Percentiles rank a stretch among this genome's conserved stretches.
Conservation (phyloP, 2,329 filamentous ascomycete species). For the Onygenales sp. region DNA sequence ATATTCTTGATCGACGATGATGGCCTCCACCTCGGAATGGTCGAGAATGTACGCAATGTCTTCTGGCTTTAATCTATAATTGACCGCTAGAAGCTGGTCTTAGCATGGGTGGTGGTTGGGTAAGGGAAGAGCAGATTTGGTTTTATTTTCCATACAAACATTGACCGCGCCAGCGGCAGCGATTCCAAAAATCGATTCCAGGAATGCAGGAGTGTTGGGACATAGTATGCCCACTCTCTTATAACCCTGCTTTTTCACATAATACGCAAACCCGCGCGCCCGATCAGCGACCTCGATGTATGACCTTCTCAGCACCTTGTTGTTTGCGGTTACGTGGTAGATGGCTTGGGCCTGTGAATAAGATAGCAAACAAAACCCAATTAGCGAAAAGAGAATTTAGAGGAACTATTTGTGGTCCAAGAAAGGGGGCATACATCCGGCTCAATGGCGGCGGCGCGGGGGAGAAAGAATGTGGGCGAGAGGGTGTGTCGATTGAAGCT, state of each 20-base stretch:
- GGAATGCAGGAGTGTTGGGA: conserved; percentile 89
- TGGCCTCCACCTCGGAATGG: conserved; percentile 74
- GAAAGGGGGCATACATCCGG: conserved; percentile 48
- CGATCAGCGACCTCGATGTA: conserved; percentile 81
- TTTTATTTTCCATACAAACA: conserved; percentile 42
- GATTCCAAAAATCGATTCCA: conserved; percentile 84
- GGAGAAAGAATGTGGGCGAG: conserved; percentile 78
- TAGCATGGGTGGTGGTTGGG: not conserved
- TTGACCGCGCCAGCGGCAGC: conserved; percentile 70
- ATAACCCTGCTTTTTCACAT: conserved; percentile 61
- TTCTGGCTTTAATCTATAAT: conserved; percentile 67
- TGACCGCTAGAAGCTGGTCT: conserved; percentile 40
- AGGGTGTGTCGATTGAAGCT: conserved; percentile 45
- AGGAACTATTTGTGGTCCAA: not conserved
- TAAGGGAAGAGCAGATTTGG: not conserved
- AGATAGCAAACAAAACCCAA: conserved; percentile 3
- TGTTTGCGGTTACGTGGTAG: conserved; percentile 73
- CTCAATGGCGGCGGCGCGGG: conserved; percentile 78
- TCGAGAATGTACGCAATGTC: conserved; percentile 88
- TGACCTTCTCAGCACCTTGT: conserved; percentile 60
- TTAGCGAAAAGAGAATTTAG: not conserved
- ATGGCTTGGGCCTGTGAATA: conserved; percentile 60
- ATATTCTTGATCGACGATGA: conserved; percentile 82
- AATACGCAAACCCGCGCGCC: conserved; percentile 80
- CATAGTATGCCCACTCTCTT: conserved; percentile 75